Percentiles rank a stretch among this genome's conserved stretches.
Conservation (phyloP, 176 grass and related monocot species). For the Elymus sibiricus region DNA sequence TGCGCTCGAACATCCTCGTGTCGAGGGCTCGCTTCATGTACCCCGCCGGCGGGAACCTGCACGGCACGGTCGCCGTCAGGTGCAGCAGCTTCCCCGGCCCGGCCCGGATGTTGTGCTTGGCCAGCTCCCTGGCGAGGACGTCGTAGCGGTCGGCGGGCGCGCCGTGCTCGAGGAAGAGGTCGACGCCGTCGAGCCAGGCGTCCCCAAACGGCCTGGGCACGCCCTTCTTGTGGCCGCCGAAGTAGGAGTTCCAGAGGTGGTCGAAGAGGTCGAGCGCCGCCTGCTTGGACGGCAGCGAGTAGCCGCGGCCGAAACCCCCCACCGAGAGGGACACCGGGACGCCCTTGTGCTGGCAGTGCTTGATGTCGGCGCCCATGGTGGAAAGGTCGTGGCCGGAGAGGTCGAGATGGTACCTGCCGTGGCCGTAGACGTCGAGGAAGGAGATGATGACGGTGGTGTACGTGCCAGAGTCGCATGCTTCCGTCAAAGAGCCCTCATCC, state of each 20-base stretch:
- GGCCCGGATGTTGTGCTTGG: not conserved
- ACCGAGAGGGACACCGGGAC: slow-evolving; percentile 12
- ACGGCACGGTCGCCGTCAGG: slow-evolving; percentile 19
- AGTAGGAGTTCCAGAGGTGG: not conserved
- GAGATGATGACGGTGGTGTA: slow-evolving; percentile 18
- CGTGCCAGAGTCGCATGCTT: not conserved
- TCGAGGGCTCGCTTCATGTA: not conserved
- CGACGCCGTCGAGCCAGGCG: not conserved
- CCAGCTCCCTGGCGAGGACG: not conserved
- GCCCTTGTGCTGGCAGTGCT: not conserved
- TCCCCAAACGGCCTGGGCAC: not conserved
- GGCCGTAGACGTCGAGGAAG: slow-evolving; percentile 19
- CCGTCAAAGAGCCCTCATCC: not conserved
- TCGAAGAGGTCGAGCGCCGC: not conserved
- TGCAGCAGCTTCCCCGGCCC: not conserved
- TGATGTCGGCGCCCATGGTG: slow-evolving; percentile 5
- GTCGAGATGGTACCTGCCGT: not conserved
- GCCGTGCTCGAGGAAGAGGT: too few species aligned
- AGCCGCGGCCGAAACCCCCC: not conserved
- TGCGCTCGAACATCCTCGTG: not conserved
- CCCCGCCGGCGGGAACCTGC: not conserved
- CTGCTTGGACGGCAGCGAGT: not conserved
- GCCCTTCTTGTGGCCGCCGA: not conserved
- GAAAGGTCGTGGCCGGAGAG: slow-evolving; percentile 21
- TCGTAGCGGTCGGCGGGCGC: not conserved